Base-by-base conservation (phyloP, 345 rosid species). In the Boechera divaricarpa region DNA sequence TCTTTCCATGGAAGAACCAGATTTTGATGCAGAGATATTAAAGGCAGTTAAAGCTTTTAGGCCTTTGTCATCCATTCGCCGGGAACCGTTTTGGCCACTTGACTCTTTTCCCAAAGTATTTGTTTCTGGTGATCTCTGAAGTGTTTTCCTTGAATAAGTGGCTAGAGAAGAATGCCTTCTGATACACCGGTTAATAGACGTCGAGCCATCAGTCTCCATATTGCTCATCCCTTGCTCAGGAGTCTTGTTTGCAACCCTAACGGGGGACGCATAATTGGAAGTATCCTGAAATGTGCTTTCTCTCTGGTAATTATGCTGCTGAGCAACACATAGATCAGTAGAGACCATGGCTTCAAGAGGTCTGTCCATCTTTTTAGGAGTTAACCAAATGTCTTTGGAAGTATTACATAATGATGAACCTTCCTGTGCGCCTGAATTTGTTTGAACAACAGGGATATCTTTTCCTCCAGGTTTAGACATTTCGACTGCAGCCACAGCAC, bases 111-210 rank as follows among this genome's bases (percentile, higher is more conserved):
- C 79, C 45, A 79, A 66, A 73, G 75, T 85, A 55, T 75, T 35
- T 72, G 88, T 72, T 36, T 72, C 76, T 32, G 87, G 59, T 12
- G 84, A 78, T 62, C 59, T 85, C 67, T 51, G 73, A 42, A 75
- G 80, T n/a, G 82, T 72, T 80, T 80, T 89, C 81, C 92, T 86
- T 53, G 85, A 64, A 80, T 87, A 87, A 80, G 81, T 85, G 67
- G 80, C 80, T 29, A 77, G 55, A 70, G 80, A 70, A 26, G 76
- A 54, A 63, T 63, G 71, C 73, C 16, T 79, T 63, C 73, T 83
- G 48, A 73, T 80, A 72, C 64, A 81, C 74, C 58, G 59, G 32
- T 81, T 75, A 47, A 77, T 44, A 70, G 82, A 72, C 31, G 63
- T 75, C 45, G 72, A 57, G 36, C 49, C 82, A 71, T 47, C 48